Conservation (phyloP, 2,329 filamentous ascomycete genomes). For the Harringtonia aguacate region DNA sequence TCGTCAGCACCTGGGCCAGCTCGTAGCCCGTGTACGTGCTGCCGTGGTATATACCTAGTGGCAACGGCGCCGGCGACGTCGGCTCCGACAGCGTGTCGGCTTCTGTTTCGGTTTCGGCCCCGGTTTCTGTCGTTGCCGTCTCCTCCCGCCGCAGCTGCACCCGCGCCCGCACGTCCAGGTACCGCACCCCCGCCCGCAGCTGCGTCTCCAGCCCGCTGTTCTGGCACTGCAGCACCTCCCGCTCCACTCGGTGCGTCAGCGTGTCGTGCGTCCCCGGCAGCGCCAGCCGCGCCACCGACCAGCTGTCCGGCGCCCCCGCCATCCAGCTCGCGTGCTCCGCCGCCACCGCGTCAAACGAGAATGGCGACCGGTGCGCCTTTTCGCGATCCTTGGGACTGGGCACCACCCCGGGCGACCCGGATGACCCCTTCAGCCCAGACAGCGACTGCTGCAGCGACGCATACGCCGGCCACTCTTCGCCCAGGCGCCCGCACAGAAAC, state of each 20-base stretch:
- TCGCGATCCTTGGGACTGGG: background rate
- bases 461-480: background rate
- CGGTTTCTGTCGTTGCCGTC: background rate
- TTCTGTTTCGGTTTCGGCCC: background rate
- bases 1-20: conserved; percentile 29
- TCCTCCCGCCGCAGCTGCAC: conserved; percentile 13
- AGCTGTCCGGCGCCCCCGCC: conserved; percentile 27
- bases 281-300: conserved; percentile 31
- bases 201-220: conserved; percentile 33
- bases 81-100: no score
- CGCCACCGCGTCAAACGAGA: conserved; percentile 30
- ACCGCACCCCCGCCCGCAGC: conserved; percentile 34
- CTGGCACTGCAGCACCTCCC: conserved; percentile 31
- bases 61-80: conserved; percentile 16
- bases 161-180: conserved; percentile 37
- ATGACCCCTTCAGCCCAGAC: background rate
- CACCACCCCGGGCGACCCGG: background rate
- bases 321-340: conserved; percentile 29
- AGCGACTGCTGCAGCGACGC: background rate
- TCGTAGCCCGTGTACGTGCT: conserved; percentile 32
- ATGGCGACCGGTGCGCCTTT: conserved; percentile 16
- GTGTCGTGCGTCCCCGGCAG: conserved; percentile 44
- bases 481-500: background rate
- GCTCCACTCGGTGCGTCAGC: conserved; percentile 32
- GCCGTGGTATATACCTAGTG: conserved; percentile 37